phyloP scores from a whole-genome alignment of 176 grass and related monocot genomes.

The Alloteropsis semialata region DNA sequence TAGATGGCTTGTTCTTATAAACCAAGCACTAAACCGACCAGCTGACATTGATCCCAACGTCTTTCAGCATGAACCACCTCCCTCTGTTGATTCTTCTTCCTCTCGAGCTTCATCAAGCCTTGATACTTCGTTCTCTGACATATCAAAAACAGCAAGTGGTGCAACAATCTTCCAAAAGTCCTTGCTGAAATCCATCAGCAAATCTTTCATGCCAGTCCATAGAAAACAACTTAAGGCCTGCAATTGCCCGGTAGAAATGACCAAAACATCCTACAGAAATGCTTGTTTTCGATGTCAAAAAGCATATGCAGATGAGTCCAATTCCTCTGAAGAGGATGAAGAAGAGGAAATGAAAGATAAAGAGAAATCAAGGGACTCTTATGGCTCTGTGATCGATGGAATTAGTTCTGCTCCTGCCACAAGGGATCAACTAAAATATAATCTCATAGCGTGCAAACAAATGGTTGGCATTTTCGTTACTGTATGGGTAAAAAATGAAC shows the following conservation, averaged over 20 bases:
- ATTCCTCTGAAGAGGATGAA: constrained; percentile 70
- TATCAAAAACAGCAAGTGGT: constrained; percentile 57
- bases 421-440: constrained; percentile 66
- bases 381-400: constrained; percentile 34
- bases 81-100: constrained; percentile 49
- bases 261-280: constrained; percentile 66
- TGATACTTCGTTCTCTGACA: constrained; percentile 43
- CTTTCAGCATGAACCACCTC: constrained; percentile 45
- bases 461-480: constrained; percentile 95
- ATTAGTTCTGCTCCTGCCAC: constrained; percentile 33
- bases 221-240: constrained; percentile 69
- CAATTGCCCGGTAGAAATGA: constrained; percentile 67
- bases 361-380: constrained; percentile 45
- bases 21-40: constrained; percentile 59
- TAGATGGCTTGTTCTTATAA: constrained; percentile 89
- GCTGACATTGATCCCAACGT: constrained; percentile 32
- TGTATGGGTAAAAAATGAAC: constrained; percentile 80
- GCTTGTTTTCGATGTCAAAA: constrained; percentile 67
- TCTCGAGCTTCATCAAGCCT: constrained; percentile 51
- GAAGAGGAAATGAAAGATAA: constrained; percentile 42
- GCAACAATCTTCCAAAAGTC: constrained; percentile 79
- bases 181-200: constrained; percentile 70
- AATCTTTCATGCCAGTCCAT: constrained; percentile 66
- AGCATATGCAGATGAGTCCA: constrained; percentile 43
- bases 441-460: constrained; percentile 85